These are phyloP conservation scores for Phytophthora sp. DNA, from an alignment of 352 stramenopile species.

Conservation along the genomic window DNA sequence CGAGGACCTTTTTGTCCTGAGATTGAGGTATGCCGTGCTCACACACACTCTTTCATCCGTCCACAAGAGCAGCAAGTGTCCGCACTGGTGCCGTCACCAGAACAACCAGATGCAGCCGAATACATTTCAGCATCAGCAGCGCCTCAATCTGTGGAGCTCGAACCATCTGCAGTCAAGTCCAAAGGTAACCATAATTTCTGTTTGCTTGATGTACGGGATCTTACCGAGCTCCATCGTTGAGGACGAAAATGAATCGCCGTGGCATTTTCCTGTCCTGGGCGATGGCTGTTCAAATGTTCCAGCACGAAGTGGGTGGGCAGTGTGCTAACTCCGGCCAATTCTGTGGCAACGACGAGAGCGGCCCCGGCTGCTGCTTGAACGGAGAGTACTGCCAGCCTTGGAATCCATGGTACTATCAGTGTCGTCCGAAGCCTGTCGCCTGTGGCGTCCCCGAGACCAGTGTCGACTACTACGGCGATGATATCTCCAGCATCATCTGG, in stretches of 20 bases:
- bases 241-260: too few species aligned
- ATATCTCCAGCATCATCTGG: slow-evolving; percentile 20
- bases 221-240: too few species aligned
- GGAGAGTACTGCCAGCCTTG: slow-evolving; percentile 57
- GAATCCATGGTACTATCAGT: slow-evolving; percentile 55
- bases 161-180: slow-evolving; percentile 1
- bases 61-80: too few species aligned
- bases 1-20: too few species aligned
- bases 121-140: neutral
- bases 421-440: slow-evolving; percentile 28
- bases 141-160: neutral
- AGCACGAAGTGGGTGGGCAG: too few species aligned
- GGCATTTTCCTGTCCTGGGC: too few species aligned
- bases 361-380: slow-evolving; percentile 41
- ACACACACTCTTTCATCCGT: too few species aligned
- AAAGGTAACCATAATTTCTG: slow-evolving; percentile 15
- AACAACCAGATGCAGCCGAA: slow-evolving; percentile 1
- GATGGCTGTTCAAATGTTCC: too few species aligned
- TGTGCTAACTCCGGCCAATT: too few species aligned
- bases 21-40: too few species aligned
- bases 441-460: slow-evolving; percentile 40
- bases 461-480: slow-evolving; percentile 40
- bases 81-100: slow-evolving; percentile 5
- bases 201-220: neutral
- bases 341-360: slow-evolving; percentile 35